A percentile compares a stretch with the other conserved stretches of the same genome.
These are phyloP conservation scores for Hymenoscyphus scutula DNA, from an alignment of 2,329 filamentous ascomycete genomes.

Conservation along the genomic window DNA sequence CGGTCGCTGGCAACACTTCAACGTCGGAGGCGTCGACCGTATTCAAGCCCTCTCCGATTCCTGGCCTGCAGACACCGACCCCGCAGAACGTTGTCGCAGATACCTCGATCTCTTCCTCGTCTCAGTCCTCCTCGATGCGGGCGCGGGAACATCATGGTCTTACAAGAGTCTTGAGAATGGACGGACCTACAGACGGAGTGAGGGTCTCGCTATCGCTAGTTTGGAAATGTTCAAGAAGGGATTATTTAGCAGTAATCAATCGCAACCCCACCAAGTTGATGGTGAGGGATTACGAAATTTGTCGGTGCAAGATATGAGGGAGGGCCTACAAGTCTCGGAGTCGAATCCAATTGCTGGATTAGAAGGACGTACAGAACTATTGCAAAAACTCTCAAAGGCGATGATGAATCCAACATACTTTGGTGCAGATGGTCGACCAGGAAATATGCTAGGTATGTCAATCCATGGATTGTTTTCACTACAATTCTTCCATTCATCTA, in stretches of 20 bases:
- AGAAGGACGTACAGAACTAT: slow-evolving; percentile 76
- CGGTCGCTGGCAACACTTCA: slow-evolving; percentile 80
- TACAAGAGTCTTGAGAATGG: slow-evolving; percentile 92
- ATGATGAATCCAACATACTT: slow-evolving; percentile 80
- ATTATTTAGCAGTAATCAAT: slow-evolving; percentile 77
- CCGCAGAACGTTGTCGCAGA: slow-evolving; percentile 69
- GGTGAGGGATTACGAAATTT: slow-evolving; percentile 73
- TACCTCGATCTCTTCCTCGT: slow-evolving; percentile 76
- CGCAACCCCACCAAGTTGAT: slow-evolving; percentile 87
- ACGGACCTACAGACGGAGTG: slow-evolving; percentile 77
- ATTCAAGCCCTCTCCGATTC: slow-evolving; percentile 68
- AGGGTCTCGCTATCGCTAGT: slow-evolving; percentile 75
- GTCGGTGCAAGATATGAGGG: slow-evolving; percentile 71
- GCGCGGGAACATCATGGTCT: slow-evolving; percentile 85
- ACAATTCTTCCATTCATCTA: no score
- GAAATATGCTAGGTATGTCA: slow-evolving; percentile 95
- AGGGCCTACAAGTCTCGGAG: slow-evolving; percentile 79
- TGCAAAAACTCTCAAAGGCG: slow-evolving; percentile 73
- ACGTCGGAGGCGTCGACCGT: slow-evolving; percentile 73
- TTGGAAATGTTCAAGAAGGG: slow-evolving; percentile 94
- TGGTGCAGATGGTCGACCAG: slow-evolving; percentile 77
- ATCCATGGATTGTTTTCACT: no score
- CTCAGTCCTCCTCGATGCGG: slow-evolving; percentile 81
- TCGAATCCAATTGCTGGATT: slow-evolving; percentile 81
- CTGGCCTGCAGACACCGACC: slow-evolving; percentile 68